Evolutionary conservation across 495 filamentous ascomycete genomes (phyloP).

Genomic region (Evernia prunastri): DNA sequence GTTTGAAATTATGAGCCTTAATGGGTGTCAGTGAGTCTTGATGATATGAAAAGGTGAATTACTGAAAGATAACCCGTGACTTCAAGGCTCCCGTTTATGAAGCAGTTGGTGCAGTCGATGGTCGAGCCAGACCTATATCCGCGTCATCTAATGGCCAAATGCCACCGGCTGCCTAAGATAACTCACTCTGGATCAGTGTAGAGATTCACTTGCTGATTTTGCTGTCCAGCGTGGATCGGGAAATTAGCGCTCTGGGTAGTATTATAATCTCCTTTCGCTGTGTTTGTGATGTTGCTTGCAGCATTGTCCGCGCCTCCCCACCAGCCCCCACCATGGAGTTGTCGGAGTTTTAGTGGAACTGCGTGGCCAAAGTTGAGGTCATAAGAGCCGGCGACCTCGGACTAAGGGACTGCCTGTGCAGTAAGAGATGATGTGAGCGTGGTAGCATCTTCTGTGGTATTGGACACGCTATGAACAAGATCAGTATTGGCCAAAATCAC

Average conservation of each 20-base stretch:
- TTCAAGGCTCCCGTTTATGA: slow-evolving; percentile 29
- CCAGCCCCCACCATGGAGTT: slow-evolving; percentile 11
- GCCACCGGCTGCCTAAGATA: not conserved
- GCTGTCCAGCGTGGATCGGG: slow-evolving; percentile 20
- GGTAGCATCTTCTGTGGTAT: not conserved
- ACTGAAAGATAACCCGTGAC: slow-evolving; percentile 28
- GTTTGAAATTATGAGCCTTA: slow-evolving; percentile 28
- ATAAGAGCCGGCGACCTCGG: too few species aligned
- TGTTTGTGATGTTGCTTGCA: slow-evolving; percentile 11
- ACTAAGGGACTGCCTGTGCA: too few species aligned
- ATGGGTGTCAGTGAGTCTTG: slow-evolving; percentile 9
- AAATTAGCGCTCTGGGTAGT: slow-evolving; percentile 23
- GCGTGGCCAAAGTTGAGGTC: slow-evolving; percentile 29
- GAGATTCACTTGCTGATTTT: slow-evolving; percentile 21
- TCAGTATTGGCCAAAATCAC: not conserved
- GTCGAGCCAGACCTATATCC: slow-evolving; percentile 17
- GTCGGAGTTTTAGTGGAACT: slow-evolving; percentile 11
- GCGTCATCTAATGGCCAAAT: not conserved
- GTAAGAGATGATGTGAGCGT: too few species aligned
- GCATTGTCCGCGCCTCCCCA: slow-evolving; percentile 11
- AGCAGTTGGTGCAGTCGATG: slow-evolving; percentile 34
- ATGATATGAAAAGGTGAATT: not conserved
- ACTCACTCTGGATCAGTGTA: slow-evolving; percentile 22
- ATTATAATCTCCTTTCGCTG: slow-evolving; percentile 14
- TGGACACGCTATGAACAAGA: not conserved